These are phyloP conservation scores for Kingdonia uniflora DNA, from an alignment of 164 flowering plant species.

Conservation along the genomic window DNA sequence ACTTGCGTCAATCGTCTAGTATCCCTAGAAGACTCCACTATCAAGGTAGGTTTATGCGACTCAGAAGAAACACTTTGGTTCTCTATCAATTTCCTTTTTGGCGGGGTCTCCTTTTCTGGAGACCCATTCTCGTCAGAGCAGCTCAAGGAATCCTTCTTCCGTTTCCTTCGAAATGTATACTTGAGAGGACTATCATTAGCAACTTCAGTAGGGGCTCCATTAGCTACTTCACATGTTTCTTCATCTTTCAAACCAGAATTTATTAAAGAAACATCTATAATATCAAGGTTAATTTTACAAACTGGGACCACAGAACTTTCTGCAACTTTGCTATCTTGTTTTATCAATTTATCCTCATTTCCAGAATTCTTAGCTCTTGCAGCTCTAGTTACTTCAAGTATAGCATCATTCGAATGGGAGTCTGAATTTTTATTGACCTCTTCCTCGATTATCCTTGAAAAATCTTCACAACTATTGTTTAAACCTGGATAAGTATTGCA, in stretches of 20 bases:
- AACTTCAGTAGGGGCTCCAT: no score
- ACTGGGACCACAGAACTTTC: slow-evolving; percentile 15
- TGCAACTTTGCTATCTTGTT: slow-evolving; percentile 23
- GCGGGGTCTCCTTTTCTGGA: slow-evolving; percentile 24
- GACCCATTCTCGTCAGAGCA: slow-evolving; percentile 25
- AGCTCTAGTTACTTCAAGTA: slow-evolving; percentile 9
- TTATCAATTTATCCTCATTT: slow-evolving; percentile 16
- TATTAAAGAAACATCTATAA: slow-evolving; percentile 9
- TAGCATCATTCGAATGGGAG: slow-evolving; percentile 11
- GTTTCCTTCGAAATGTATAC: no score
- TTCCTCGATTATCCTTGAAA: slow-evolving; percentile 8
- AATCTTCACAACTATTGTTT: slow-evolving; percentile 11
- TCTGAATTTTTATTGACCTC: slow-evolving; percentile 14
- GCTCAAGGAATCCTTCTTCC: no score
- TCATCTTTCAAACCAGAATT: slow-evolving; percentile 15
- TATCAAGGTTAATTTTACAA: slow-evolving; percentile 17
- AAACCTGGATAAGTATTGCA: slow-evolving; percentile 13
- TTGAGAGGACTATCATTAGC: no score
- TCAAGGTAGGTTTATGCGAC: slow-evolving; percentile 24
- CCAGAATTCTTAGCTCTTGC: slow-evolving; percentile 10
- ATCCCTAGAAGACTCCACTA: slow-evolving; percentile 49
- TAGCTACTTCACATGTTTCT: slow-evolving; percentile 16
- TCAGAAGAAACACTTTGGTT: slow-evolving; percentile 20
- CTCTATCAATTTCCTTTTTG: slow-evolving; percentile 24
- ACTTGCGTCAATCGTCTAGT: slow-evolving; percentile 59